A percentile compares a stretch with the other conserved stretches of the same genome.
Evolutionary conservation across 805 yeast species (phyloP).

Genomic region (Yarrowia bubula): DNA sequence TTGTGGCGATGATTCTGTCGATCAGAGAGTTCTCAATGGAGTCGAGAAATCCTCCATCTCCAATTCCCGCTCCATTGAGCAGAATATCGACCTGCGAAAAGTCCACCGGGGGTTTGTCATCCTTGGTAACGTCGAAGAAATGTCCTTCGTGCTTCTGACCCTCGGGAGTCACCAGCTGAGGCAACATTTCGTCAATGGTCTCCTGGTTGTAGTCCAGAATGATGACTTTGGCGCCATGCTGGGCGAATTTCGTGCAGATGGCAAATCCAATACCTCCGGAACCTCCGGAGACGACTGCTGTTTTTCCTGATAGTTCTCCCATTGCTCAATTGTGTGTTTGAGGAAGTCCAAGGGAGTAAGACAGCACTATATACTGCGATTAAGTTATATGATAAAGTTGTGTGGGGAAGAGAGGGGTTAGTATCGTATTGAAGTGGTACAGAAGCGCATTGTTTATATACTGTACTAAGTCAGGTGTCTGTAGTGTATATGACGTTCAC

Average conservation of each 20-base stretch:
- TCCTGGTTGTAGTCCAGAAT: conserved; percentile 44
- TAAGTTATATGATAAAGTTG: not conserved
- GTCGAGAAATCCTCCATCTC: conserved; percentile 54
- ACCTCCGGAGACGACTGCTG: conserved; percentile 7
- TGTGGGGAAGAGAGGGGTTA: not conserved
- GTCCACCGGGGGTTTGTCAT: conserved; percentile 4
- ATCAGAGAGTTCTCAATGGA: conserved; percentile 46
- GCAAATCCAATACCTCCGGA: conserved; percentile 13
- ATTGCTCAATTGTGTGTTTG: not conserved
- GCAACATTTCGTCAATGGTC: conserved; percentile 36
- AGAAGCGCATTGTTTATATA: not conserved
- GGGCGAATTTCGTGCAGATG: conserved; percentile 1
- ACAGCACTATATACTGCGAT: not conserved
- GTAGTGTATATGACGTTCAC: too few species aligned
- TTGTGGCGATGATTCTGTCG: conserved; percentile 49
- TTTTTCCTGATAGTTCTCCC: conserved; percentile 17
- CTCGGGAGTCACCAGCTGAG: not conserved
- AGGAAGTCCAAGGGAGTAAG: not conserved
- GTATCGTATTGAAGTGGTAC: not conserved
- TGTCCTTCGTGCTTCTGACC: conserved; percentile 12
- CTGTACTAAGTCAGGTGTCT: not conserved
- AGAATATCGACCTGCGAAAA: conserved; percentile 44
- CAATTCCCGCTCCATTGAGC: conserved; percentile 57
- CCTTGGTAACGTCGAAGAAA: conserved; percentile 6
- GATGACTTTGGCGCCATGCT: conserved; percentile 8